Evolutionary conservation across 2,329 filamentous ascomycete species (phyloP), one percentile per base, ranked within the genome.

Genomic region (Drechslerella stenobrocha): DNA sequence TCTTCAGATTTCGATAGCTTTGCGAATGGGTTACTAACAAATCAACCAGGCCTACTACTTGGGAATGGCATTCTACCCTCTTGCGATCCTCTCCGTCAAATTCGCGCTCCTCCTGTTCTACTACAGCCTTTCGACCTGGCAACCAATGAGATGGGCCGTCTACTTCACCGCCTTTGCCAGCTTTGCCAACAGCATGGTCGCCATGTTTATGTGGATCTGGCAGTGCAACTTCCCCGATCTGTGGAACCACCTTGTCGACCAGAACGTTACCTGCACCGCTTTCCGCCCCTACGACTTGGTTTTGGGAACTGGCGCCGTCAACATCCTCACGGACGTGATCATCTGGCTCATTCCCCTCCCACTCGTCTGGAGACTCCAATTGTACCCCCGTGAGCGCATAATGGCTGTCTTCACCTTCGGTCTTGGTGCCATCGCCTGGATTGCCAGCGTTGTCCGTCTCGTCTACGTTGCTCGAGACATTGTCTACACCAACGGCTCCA

Each of bases 291-390:
- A 48, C 23, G 24, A 52, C n/a, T 26, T 69, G 52, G 51, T 69
- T 48, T 18, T 69, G 47, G 45, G 37, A 46, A 61, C 64, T 37
- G 64, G 64, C 35, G 28, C 45, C 30, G 34, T 69, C 42, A 69
- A 69, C 52, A 63, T 69, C 50, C 40, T 69, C 42, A 69, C 64
- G 7, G 64, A 69, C 63, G 64, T 69, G 28, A 48, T 55, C 26
- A 63, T 69, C 44, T 69, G 64, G 63, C 50, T 69, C 30, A 61
- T 61, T 28, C 64, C 64, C 15, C 64, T 69, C 45, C 64, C 64
- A 58, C 53, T 69, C 22, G 64, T 69, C 37, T 69, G 64, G 64
- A 57, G 55, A 59, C 64, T 69, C 50, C 64, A 69, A 58, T 48
- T 69, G n/a, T 69, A 61, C 44, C 56, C 64, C 5, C 56, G 64